Percentiles rank a stretch among this genome's conserved stretches.
Evolutionary conservation across 1,284 basidiomycete genomes (phyloP).

Genomic region (Porogramme epimiltina): DNA sequence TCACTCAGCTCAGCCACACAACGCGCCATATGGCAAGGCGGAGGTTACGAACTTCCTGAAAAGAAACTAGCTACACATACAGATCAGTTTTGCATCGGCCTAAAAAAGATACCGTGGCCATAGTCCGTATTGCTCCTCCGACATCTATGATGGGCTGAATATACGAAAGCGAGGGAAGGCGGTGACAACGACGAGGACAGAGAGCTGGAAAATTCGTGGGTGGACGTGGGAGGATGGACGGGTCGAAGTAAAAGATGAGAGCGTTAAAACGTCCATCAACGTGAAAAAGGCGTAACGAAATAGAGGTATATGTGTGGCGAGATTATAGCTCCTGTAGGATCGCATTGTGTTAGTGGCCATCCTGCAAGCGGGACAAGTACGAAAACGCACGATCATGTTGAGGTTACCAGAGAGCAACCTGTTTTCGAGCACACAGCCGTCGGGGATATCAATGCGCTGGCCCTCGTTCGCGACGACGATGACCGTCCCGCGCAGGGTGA

Average conservation of each 20-base stretch:
- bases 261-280: no score
- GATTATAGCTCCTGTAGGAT: slow-evolving; percentile 14
- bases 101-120: neutral
- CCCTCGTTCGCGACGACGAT: slow-evolving; percentile 52
- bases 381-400: slow-evolving; percentile 45
- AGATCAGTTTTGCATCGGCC: slow-evolving; percentile 2
- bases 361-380: neutral
- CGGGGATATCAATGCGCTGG: slow-evolving; percentile 91
- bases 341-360: neutral
- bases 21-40: no score
- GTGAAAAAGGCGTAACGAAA: neutral
- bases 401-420: slow-evolving; percentile 61
- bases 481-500: slow-evolving; percentile 86
- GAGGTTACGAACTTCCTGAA: no score
- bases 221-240: neutral
- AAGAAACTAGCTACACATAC: slow-evolving; percentile 7
- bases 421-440: slow-evolving; percentile 94
- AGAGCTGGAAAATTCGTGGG: neutral
- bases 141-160: slow-evolving; percentile 7
- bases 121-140: slow-evolving; percentile 8
- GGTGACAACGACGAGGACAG: no score
- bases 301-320: neutral
- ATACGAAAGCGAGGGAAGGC: neutral
- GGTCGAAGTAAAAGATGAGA: neutral
- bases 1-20: no score